Evolutionary conservation across 352 stramenopile genomes (phyloP).

Genomic region (Phytophthora hibernalis): DNA sequence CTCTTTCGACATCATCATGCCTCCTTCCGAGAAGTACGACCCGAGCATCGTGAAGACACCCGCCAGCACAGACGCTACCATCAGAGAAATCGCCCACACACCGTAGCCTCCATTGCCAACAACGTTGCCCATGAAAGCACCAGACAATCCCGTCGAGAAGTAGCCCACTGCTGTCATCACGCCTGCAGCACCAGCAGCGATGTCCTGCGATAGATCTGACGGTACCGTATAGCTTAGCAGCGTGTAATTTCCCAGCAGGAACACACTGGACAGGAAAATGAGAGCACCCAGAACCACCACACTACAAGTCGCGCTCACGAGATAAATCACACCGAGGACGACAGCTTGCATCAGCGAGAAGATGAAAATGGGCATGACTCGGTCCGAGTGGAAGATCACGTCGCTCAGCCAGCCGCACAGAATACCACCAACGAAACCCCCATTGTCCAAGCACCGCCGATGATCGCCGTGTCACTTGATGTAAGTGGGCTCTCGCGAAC

Average conservation of each 20-base stretch:
- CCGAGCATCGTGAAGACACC: background rate
- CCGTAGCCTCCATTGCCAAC: constrained; percentile 42
- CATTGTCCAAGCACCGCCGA: constrained; percentile 68
- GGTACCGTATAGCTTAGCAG: constrained; percentile 69
- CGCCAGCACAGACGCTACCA: background rate
- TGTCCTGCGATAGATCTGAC: constrained; percentile 63
- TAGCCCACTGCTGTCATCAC: constrained; percentile 67
- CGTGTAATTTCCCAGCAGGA: constrained; percentile 70
- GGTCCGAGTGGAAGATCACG: constrained; percentile 64
- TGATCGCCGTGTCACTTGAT: constrained; percentile 54
- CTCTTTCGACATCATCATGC: constrained; percentile 4
- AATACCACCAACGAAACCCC: constrained; percentile 68
- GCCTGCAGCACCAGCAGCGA: constrained; percentile 55
- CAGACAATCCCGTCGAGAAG: constrained; percentile 50
- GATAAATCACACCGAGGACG: constrained; percentile 50
- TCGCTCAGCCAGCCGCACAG: constrained; percentile 71
- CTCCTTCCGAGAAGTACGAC: constrained; percentile 4
- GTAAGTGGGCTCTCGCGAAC: constrained; percentile 49
- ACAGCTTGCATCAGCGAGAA: constrained; percentile 65
- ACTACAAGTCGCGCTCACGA: constrained; percentile 54
- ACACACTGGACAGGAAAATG: constrained; percentile 65
- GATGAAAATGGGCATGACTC: constrained; percentile 67
- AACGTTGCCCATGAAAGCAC: constrained; percentile 50
- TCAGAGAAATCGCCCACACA: background rate
- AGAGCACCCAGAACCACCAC: constrained; percentile 48